These are phyloP conservation scores for Hydnum rufescens DNA, from an alignment of 768 basidiomycete species.

Conservation along the genomic window DNA sequence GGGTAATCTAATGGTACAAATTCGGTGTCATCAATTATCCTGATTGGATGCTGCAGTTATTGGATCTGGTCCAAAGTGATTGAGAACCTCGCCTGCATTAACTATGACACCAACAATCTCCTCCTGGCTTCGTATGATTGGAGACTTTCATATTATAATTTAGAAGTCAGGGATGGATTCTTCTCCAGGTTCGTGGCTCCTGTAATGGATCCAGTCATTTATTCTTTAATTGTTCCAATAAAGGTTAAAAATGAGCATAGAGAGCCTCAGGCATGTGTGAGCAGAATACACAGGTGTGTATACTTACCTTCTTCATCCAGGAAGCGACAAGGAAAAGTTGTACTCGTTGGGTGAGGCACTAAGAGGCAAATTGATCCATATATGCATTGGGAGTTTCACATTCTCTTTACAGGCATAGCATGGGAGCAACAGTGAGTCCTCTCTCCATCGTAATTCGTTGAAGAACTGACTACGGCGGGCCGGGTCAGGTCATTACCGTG, in stretches of 20 bases:
- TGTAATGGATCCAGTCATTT: neutral
- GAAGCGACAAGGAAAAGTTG: conserved; percentile 55
- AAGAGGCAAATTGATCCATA: neutral
- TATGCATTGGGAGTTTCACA: neutral
- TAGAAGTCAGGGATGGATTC: conserved; percentile 81
- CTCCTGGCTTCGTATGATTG: conserved; percentile 80
- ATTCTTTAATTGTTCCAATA: neutral
- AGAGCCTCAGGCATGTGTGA: conserved; percentile 6
- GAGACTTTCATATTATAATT: conserved; percentile 72
- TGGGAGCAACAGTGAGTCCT: neutral
- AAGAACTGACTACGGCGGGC: too few species aligned
- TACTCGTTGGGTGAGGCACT: conserved; percentile 32
- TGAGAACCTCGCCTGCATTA: conserved; percentile 81
- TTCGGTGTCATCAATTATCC: conserved; percentile 9
- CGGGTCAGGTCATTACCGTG: too few species aligned
- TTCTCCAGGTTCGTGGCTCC: conserved; percentile 44
- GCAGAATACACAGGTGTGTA: too few species aligned
- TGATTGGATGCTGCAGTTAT: conserved; percentile 43
- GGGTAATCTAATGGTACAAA: conserved; percentile 14
- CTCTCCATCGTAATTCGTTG: neutral
- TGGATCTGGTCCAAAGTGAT: conserved; percentile 95
- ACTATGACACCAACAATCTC: conserved; percentile 83
- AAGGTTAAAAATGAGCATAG: conserved; percentile 9
- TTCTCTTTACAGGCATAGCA: neutral
- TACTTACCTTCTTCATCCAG: conserved; percentile 19